Evolutionary conservation across 2,329 filamentous ascomycete species (phyloP).

Genomic region (Stagonosporopsis vannaccii): DNA sequence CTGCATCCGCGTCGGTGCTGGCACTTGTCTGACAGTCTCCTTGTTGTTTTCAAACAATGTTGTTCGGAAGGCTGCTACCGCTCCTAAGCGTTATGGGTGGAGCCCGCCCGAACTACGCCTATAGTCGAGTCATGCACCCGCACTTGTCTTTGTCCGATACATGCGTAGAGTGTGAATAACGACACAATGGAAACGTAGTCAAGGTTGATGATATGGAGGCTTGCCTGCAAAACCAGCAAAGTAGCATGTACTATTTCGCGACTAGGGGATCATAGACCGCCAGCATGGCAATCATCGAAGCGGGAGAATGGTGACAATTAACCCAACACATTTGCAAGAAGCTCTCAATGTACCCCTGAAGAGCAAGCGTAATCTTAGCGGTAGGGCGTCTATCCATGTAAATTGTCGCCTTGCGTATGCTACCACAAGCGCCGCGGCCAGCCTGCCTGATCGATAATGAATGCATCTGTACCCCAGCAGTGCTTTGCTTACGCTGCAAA

Average conservation of each 20-base stretch:
- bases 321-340: no score
- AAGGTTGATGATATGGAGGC: not conserved
- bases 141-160: not conserved
- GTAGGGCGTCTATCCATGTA: not conserved
- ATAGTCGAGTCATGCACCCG: constrained; percentile 10
- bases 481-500: constrained; percentile 30
- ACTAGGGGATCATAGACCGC: no score
- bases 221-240: not conserved
- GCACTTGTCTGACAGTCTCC: not conserved
- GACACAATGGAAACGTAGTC: not conserved
- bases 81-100: not conserved
- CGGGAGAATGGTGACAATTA: no score
- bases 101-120: constrained; percentile 1
- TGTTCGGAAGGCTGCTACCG: not conserved
- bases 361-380: not conserved
- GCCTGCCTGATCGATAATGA: not conserved
- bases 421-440: not conserved
- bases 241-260: no score
- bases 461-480: constrained; percentile 27
- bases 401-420: not conserved
- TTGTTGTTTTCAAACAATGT: not conserved
- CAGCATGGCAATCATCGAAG: no score
- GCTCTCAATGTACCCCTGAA: not conserved
- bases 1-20: not conserved
- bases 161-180: not conserved